A percentile compares a stretch with the other conserved stretches of the same genome.
phyloP scores from a whole-genome alignment of 2,329 filamentous ascomycete genomes.

The Aspergillus fischeri region DNA sequence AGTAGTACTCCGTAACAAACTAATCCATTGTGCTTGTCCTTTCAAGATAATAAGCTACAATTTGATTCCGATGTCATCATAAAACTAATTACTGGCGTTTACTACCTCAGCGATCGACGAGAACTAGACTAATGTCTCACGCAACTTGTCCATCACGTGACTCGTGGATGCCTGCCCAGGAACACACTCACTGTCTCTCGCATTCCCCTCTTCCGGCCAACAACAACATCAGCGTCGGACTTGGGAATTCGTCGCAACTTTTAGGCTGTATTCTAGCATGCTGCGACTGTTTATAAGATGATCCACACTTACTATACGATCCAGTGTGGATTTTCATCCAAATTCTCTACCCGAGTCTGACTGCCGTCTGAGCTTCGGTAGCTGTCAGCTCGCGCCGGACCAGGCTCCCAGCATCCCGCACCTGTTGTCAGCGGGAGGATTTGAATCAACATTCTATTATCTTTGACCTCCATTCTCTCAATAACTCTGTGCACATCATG shows the following conservation, averaged over 20 bases:
- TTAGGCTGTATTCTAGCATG: conserved; percentile 17
- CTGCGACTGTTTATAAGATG: conserved; percentile 26
- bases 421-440: not conserved
- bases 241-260: conserved; percentile 14
- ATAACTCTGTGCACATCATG: conserved; percentile 38
- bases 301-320: conserved; percentile 15
- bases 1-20: not conserved
- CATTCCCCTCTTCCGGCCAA: conserved; percentile 1
- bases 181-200: conserved; percentile 4
- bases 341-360: conserved; percentile 17
- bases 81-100: no score
- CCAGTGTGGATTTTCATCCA: conserved; percentile 20
- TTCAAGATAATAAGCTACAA: not conserved
- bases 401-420: conserved; percentile 8
- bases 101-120: not conserved
- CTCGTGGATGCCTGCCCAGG: conserved; percentile 11
- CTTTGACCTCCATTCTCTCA: not conserved
- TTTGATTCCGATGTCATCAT: not conserved
- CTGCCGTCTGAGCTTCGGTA: conserved; percentile 16
- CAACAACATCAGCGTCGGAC: not conserved
- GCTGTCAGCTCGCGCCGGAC: conserved; percentile 20
- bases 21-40: not conserved
- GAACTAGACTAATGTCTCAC: not conserved
- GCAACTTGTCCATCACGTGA: conserved; percentile 11
- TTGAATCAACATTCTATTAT: not conserved